A percentile compares a stretch with the other conserved stretches of the same genome.
Conservation (phyloP, 768 basidiomycete species). For the Leccinum aurantiacum region DNA sequence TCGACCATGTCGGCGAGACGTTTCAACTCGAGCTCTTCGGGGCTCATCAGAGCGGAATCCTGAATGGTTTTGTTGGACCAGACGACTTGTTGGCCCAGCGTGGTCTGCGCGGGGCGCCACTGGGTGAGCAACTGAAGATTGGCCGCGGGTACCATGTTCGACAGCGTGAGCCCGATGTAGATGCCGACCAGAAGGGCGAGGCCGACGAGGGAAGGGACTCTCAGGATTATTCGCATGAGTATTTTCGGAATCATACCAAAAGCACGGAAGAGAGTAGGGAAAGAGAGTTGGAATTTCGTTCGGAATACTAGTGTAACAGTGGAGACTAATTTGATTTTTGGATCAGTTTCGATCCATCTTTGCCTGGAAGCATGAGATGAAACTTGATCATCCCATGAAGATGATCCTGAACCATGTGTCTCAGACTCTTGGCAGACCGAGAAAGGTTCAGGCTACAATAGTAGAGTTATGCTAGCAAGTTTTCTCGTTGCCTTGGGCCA, state of each 20-base stretch:
- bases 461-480: neutral
- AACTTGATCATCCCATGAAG: neutral
- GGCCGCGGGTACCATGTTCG: slow-evolving; percentile 14
- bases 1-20: slow-evolving; percentile 36
- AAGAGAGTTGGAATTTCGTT: neutral
- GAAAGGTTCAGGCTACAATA: neutral
- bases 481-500: neutral
- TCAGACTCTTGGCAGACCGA: neutral
- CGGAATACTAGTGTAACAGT: neutral
- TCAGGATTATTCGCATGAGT: slow-evolving; percentile 10
- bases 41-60: neutral
- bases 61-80: slow-evolving; percentile 11
- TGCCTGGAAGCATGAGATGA: neutral
- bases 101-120: slow-evolving; percentile 13
- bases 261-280: neutral
- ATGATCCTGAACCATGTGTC: neutral
- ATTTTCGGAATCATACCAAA: neutral
- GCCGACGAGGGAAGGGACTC: slow-evolving; percentile 16
- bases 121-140: slow-evolving; percentile 18
- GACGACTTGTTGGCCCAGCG: slow-evolving; percentile 13
- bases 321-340: neutral
- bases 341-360: neutral
- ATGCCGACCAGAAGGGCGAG: slow-evolving; percentile 28
- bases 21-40: slow-evolving; percentile 27
- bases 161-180: slow-evolving; percentile 28